These are phyloP conservation scores for Dictyophora rubrovolvata DNA, from an alignment of 768 basidiomycete genomes.

Conservation along the genomic window DNA sequence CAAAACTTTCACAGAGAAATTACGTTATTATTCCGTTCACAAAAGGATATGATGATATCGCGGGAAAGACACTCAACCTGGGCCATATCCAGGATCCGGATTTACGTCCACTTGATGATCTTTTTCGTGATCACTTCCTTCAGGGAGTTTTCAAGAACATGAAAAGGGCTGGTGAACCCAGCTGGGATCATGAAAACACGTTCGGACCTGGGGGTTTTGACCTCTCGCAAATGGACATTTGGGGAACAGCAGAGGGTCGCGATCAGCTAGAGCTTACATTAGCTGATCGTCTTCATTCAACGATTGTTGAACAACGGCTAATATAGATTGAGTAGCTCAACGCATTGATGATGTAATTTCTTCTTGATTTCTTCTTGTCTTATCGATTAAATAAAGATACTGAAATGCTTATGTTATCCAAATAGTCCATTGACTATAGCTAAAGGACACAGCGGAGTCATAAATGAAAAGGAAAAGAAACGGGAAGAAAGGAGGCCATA, in stretches of 20 bases:
- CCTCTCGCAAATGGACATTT: constrained; percentile 17
- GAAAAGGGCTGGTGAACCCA: constrained; percentile 22
- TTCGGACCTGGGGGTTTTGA: constrained; percentile 7
- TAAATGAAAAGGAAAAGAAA: no score
- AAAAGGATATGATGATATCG: constrained; percentile 19
- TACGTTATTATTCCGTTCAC: constrained; percentile 22
- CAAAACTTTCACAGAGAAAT: constrained; percentile 16
- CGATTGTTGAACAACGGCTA: no score
- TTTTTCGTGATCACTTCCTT: constrained; percentile 25
- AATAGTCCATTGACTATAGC: no score
- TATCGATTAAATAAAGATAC: no score
- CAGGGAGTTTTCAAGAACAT: constrained; percentile 25
- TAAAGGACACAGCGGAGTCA: no score
- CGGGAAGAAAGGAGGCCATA: no score
- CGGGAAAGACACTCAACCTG: constrained; percentile 17
- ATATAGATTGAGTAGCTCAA: no score
- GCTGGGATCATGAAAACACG: constrained; percentile 16
- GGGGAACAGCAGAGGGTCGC: constrained; percentile 17
- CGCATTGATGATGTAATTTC: no score
- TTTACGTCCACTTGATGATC: constrained; percentile 24
- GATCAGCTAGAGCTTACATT: constrained; percentile 19
- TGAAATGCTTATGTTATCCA: no score
- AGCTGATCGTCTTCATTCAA: constrained; percentile 14
- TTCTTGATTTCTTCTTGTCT: no score
- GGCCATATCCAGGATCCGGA: constrained; percentile 22